These are phyloP conservation scores for Salix brachista DNA, from an alignment of 345 rosid species.

Conservation along the genomic window DNA sequence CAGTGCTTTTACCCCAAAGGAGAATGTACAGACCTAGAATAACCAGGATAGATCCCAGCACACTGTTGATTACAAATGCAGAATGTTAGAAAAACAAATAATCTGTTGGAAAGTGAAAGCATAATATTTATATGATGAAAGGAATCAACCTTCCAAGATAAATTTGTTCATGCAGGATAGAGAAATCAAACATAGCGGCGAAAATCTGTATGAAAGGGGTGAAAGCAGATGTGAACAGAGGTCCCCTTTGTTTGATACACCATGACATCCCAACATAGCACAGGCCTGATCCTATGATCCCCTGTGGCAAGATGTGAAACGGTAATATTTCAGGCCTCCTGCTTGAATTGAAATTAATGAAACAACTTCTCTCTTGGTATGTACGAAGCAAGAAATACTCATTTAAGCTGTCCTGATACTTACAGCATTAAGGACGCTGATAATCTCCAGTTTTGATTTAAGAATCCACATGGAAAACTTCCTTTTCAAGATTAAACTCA, in stretches of 20 bases:
- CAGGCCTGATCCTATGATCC: conserved; percentile 26
- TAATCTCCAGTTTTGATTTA: conserved; percentile 15
- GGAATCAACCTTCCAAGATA: conserved; percentile 22
- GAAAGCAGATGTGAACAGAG: conserved; percentile 29
- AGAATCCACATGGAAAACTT: conserved; percentile 18
- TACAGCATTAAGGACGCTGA: conserved; percentile 15
- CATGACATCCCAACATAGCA: conserved; percentile 31
- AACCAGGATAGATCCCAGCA: conserved; percentile 59
- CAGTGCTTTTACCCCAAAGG: conserved; percentile 74
- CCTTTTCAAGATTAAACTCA: conserved; percentile 7
- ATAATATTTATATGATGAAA: background rate
- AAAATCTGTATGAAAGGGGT: conserved; percentile 30
- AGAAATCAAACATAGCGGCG: conserved; percentile 23
- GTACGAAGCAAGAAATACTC: background rate
- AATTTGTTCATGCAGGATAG: conserved; percentile 24
- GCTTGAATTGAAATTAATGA: background rate
- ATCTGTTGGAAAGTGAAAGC: background rate
- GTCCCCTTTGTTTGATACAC: conserved; percentile 31
- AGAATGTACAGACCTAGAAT: conserved; percentile 61
- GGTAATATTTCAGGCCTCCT: background rate
- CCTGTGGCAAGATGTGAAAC: conserved; percentile 10
- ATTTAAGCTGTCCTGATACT: background rate
- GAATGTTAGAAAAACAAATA: background rate
- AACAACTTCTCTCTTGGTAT: background rate
- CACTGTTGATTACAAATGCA: conserved; percentile 34